Evolutionary conservation across 2,329 filamentous ascomycete genomes (phyloP).

Genomic region (Cercospora sp.): DNA sequence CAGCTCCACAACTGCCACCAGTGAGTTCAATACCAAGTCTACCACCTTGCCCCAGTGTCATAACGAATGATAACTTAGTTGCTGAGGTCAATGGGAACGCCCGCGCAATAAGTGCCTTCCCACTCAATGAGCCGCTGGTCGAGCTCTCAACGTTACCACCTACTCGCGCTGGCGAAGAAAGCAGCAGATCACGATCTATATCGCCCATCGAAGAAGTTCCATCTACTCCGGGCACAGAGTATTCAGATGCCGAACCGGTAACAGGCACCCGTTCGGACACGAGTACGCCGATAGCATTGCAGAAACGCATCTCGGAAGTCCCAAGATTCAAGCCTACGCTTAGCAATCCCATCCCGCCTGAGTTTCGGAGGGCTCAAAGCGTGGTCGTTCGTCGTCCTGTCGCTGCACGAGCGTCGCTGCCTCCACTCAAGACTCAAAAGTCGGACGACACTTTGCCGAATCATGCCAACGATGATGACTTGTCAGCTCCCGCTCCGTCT

Average conservation of each 20-base stretch:
- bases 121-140: not conserved
- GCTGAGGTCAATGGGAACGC: conserved; percentile 12
- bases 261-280: not conserved
- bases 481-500: not conserved
- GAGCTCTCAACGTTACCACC: conserved; percentile 28
- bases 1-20: conserved; percentile 21
- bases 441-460: not conserved
- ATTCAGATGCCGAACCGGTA: conserved; percentile 2
- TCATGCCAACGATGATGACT: not conserved
- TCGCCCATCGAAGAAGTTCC: conserved; percentile 16
- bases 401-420: not conserved
- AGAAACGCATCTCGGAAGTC: conserved; percentile 16
- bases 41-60: conserved; percentile 32
- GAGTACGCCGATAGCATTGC: not conserved
- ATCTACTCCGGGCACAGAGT: conserved; percentile 21
- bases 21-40: conserved; percentile 29
- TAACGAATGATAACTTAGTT: conserved; percentile 23
- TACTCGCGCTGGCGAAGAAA: conserved; percentile 18
- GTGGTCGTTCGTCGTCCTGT: not conserved
- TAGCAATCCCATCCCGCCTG: not conserved
- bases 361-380: not conserved
- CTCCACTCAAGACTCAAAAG: not conserved
- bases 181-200: conserved; percentile 13
- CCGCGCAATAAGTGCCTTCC: conserved; percentile 3
- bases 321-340: conserved; percentile 1